Conservation (phyloP, 495 filamentous ascomycete species). For the Podospora appendiculata region DNA sequence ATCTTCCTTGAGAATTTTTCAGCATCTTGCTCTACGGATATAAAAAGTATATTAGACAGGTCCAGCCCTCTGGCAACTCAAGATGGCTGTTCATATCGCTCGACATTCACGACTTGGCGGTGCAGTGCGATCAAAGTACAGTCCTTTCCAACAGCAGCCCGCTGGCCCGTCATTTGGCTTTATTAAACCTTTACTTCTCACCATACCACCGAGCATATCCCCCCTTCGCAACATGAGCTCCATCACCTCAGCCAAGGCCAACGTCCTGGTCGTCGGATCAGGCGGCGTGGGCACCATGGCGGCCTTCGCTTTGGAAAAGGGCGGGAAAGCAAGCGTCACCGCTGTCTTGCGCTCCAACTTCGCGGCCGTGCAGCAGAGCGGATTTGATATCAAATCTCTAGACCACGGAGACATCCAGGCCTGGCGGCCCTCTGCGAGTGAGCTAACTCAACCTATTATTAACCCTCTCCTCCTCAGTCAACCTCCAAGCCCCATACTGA, state of each 20-base stretch:
- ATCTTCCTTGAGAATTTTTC: too few relatives aligned
- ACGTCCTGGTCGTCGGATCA: conserved; percentile 30
- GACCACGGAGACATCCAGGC: conserved; percentile 23
- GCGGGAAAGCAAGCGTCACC: conserved; percentile 19
- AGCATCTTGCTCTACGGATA: too few relatives aligned
- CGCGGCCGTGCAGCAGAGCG: conserved; percentile 14
- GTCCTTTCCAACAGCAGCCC: too few relatives aligned
- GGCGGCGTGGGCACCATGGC: conserved; percentile 34
- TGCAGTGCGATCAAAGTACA: too few relatives aligned
- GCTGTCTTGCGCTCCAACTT: conserved; percentile 33
- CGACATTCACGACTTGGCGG: too few relatives aligned
- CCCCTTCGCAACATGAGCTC: conserved; percentile 3
- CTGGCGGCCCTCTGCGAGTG: conserved; percentile 20
- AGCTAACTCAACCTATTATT: too few relatives aligned
- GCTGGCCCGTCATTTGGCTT: too few relatives aligned
- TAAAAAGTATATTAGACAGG: too few relatives aligned
- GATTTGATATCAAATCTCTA: conserved; percentile 24
- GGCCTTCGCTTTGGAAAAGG: conserved; percentile 27
- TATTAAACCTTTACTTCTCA: too few relatives aligned
- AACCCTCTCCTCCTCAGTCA: not conserved
- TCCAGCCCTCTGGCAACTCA: too few relatives aligned
- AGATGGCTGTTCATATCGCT: too few relatives aligned
- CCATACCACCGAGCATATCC: too few relatives aligned
- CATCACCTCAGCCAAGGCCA: conserved; percentile 6
- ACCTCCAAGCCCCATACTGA: not conserved